Conservation (phyloP, 2,329 filamentous ascomycete genomes). For the Bipolaris oryzae region DNA sequence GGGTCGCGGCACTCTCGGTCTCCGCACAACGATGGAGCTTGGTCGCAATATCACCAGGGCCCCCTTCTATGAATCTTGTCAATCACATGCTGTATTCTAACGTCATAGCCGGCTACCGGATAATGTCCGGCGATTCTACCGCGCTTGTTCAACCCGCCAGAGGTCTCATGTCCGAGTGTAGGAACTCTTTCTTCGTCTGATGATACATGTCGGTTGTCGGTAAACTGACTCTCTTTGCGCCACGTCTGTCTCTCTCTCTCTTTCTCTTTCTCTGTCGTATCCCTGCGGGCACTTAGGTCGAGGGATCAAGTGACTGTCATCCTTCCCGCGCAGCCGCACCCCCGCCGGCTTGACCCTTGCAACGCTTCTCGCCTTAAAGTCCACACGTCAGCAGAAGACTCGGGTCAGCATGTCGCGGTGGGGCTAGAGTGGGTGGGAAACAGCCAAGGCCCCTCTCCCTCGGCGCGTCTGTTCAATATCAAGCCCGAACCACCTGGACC, state of each 20-base stretch:
- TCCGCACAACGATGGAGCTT: constrained; percentile 4
- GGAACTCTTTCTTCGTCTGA: constrained; percentile 5
- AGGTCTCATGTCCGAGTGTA: not conserved
- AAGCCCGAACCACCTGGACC: constrained; percentile 8
- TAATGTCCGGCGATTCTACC: constrained; percentile 4
- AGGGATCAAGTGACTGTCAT: constrained; percentile 37
- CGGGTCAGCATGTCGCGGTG: constrained; percentile 38
- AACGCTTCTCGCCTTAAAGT: constrained; percentile 21
- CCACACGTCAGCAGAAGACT: constrained; percentile 26
- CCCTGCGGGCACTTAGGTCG: constrained; percentile 5
- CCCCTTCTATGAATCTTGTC: not conserved
- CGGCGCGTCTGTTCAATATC: not conserved
- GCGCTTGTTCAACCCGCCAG: not conserved
- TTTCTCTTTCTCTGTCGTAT: not conserved
- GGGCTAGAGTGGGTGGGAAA: constrained; percentile 26
- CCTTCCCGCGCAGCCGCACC: constrained; percentile 42
- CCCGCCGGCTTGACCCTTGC: constrained; percentile 31
- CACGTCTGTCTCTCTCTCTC: not conserved
- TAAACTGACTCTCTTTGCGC: not conserved
- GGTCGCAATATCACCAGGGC: constrained; percentile 1
- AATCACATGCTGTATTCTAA: constrained; percentile 1
- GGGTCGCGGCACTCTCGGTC: constrained; percentile 5
- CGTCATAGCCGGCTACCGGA: constrained; percentile 4
- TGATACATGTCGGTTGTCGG: not conserved
- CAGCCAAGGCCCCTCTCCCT: not conserved